Conservation (phyloP, 495 filamentous ascomycete species). For the Neurospora discreta region DNA sequence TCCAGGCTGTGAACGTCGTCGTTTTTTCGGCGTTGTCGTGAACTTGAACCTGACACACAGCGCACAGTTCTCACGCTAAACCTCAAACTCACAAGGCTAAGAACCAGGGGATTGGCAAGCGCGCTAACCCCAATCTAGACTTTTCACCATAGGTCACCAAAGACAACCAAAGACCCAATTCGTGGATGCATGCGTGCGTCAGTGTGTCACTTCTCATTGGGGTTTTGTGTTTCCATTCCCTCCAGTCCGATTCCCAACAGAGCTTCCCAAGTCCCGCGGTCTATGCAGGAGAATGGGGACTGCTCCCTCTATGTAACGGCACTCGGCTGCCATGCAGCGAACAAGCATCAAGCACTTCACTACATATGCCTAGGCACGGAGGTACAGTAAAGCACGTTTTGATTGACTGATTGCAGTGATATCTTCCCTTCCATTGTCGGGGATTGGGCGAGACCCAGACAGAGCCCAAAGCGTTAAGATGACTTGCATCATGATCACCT, state of each 20-base stretch:
- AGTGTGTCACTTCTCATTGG: not conserved
- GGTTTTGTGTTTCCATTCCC: not conserved
- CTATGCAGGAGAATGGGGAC: not conserved
- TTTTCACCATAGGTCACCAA: not conserved
- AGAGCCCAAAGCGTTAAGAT: not conserved
- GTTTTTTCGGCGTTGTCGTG: not conserved
- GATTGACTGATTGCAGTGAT: not conserved
- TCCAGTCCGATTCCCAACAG: not conserved
- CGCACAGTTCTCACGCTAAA: not conserved
- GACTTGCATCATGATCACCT: not conserved
- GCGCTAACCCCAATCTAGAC: not conserved
- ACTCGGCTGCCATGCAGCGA: not conserved
- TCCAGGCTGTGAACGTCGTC: not conserved
- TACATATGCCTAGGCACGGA: not conserved
- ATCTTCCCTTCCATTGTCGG: not conserved
- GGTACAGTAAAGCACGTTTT: not conserved
- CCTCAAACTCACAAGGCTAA: not conserved
- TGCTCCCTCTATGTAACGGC: not conserved
- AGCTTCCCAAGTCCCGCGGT: not conserved
- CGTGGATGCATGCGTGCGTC: not conserved
- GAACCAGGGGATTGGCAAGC: not conserved
- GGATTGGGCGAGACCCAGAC: no score
- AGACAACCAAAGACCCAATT: not conserved
- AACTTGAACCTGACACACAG: no score
- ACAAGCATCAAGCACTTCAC: not conserved